phyloP scores from a whole-genome alignment of 2,329 filamentous ascomycete species.

The Sphaerostilbella broomeana region DNA sequence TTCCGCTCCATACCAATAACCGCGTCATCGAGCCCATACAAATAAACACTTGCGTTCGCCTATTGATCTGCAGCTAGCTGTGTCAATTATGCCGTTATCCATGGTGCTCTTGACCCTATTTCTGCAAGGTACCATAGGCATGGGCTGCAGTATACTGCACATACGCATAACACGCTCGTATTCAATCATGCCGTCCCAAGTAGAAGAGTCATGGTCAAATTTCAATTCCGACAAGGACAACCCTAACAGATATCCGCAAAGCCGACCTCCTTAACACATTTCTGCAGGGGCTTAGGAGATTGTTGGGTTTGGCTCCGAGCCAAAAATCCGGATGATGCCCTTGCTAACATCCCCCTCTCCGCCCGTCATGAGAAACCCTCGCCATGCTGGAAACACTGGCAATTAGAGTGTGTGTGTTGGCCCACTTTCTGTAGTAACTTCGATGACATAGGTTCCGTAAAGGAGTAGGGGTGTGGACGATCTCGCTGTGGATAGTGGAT shows the following conservation, averaged over 20 bases:
- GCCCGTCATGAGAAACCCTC: no score
- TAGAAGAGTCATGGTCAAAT: slow-evolving; percentile 37
- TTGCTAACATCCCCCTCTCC: slow-evolving; percentile 20
- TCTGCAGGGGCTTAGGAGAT: slow-evolving; percentile 42
- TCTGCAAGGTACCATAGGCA: no score
- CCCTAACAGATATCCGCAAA: slow-evolving; percentile 52
- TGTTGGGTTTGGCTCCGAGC: slow-evolving; percentile 57
- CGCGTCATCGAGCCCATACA: no score
- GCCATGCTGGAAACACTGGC: slow-evolving; percentile 20
- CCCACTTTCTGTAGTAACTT: slow-evolving; percentile 58
- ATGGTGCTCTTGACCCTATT: no score
- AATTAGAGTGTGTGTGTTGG: no score
- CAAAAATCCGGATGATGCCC: slow-evolving; percentile 47
- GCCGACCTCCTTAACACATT: slow-evolving; percentile 43
- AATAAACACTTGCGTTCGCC: no score
- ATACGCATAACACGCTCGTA: no score
- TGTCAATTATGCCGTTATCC: no score
- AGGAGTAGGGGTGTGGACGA: slow-evolving; percentile 34
- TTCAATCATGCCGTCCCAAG: slow-evolving; percentile 41
- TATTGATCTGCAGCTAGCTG: no score
- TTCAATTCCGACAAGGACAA: slow-evolving; percentile 59
- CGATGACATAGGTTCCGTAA: slow-evolving; percentile 48
- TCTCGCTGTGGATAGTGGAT: slow-evolving; percentile 28
- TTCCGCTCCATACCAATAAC: no score
- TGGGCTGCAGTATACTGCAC: slow-evolving; percentile 59